phyloP scores from a whole-genome alignment of 1,284 basidiomycete genomes.

The Bjerkandera adusta region DNA sequence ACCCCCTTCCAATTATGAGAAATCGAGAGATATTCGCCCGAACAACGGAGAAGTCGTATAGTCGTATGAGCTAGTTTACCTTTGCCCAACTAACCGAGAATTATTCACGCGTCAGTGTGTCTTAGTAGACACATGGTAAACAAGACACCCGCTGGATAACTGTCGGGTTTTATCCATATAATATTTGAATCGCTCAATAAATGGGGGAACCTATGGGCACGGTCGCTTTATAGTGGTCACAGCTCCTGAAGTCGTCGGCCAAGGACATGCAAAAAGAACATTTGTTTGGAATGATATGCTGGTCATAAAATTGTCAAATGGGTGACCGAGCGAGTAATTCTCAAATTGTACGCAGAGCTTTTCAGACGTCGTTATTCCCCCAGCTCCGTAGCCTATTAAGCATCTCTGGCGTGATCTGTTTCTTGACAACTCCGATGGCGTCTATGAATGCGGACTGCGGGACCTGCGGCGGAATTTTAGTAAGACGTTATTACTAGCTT shows the following conservation, averaged over 20 bases:
- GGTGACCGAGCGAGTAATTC: not conserved
- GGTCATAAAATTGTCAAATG: not conserved
- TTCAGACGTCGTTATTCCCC: constrained; percentile 32
- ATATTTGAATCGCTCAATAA: no score
- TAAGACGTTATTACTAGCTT: constrained; percentile 4
- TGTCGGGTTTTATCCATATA: no score
- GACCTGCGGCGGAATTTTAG: constrained; percentile 52
- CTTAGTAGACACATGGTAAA: no score
- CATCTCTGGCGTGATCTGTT: constrained; percentile 87
- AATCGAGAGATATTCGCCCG: no score
- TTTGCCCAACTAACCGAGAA: no score
- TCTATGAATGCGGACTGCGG: constrained; percentile 70
- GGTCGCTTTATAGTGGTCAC: not conserved
- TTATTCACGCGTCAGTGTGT: no score
- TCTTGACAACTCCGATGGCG: constrained; percentile 74
- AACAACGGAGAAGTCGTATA: no score
- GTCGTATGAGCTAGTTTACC: no score
- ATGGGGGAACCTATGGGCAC: no score
- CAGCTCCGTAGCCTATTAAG: constrained; percentile 70
- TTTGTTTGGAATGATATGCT: not conserved
- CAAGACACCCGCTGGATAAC: no score
- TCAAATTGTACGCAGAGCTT: not conserved
- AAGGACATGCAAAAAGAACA: not conserved
- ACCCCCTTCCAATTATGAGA: no score
- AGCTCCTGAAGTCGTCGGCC: not conserved